phyloP scores from a whole-genome alignment of 75 land plant species.

The Adiantum capillusveneris region DNA sequence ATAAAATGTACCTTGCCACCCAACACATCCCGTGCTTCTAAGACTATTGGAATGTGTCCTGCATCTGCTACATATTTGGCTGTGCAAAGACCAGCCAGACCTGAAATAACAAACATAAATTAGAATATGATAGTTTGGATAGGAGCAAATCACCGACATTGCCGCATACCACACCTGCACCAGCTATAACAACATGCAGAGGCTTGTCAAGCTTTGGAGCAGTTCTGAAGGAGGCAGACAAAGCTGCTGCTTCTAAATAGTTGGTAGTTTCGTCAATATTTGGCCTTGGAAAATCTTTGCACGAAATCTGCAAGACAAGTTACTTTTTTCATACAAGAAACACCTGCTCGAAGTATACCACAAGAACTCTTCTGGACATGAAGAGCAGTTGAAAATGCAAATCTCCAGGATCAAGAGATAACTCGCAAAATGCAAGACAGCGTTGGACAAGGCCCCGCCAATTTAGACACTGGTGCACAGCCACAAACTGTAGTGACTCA shows the following conservation, averaged over 20 bases:
- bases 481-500: too few relatives aligned
- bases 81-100: constrained; percentile 92
- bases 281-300: constrained; percentile 79
- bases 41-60: constrained; percentile 82
- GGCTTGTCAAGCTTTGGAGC: constrained; percentile 67
- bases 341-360: too few relatives aligned
- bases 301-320: constrained; percentile 62
- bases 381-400: too few relatives aligned
- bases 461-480: too few relatives aligned
- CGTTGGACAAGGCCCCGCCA: too few relatives aligned
- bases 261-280: constrained; percentile 70
- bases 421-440: too few relatives aligned
- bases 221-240: constrained; percentile 54
- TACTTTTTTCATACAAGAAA: too few relatives aligned
- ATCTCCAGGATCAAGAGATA: too few relatives aligned
- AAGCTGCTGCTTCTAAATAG: constrained; percentile 74
- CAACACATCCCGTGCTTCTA: constrained; percentile 94
- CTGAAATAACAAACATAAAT: constrained; percentile 21
- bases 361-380: too few relatives aligned
- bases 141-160: neutral
- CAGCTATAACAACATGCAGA: constrained; percentile 81
- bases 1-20: constrained; percentile 99
- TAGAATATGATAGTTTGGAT: neutral
- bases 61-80: constrained; percentile 97
- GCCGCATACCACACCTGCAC: constrained; percentile 55